Evolutionary conservation across 768 basidiomycete genomes (phyloP).

Genomic region (Nidularia pulvinata): DNA sequence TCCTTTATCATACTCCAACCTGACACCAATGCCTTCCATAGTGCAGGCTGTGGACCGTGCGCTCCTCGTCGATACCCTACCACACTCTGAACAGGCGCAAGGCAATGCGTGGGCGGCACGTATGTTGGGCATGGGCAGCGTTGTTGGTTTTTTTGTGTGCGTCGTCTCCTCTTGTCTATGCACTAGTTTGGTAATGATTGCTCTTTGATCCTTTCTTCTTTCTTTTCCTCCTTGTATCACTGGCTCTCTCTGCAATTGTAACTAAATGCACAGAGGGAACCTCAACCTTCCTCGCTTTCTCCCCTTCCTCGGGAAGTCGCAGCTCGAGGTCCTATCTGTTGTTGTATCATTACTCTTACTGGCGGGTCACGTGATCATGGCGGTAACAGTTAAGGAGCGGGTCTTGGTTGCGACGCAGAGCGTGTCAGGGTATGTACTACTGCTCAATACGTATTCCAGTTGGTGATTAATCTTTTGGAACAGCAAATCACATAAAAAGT

Average conservation of each 20-base stretch:
- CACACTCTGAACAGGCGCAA: conserved; percentile 70
- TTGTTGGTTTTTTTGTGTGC: conserved; percentile 87
- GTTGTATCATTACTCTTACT: conserved; percentile 72
- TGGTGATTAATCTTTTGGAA: not conserved
- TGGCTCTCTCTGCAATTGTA: too few relatives aligned
- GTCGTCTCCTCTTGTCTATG: too few relatives aligned
- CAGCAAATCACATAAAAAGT: conserved; percentile 25
- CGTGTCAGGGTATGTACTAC: conserved; percentile 12
- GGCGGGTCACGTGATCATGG: conserved; percentile 61
- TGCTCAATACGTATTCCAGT: not conserved
- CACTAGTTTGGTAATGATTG: too few relatives aligned
- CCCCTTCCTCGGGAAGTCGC: conserved; percentile 76
- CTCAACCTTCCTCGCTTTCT: conserved; percentile 70
- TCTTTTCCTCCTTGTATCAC: too few relatives aligned
- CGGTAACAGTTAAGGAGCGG: conserved; percentile 65
- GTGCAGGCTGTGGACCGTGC: conserved; percentile 93
- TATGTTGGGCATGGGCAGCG: conserved; percentile 88
- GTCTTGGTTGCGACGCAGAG: conserved; percentile 45
- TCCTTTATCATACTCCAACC: not conserved
- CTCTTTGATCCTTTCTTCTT: too few relatives aligned
- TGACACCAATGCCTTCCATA: conserved; percentile 17
- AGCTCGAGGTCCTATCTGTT: conserved; percentile 81
- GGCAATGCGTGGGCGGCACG: conserved; percentile 96
- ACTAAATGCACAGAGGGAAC: conserved; percentile 44
- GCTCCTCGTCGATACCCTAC: conserved; percentile 83